Percentiles rank a stretch among this genome's conserved stretches.
phyloP scores from a whole-genome alignment of 1,139 yeast genomes.

The Candida glucosophila region DNA sequence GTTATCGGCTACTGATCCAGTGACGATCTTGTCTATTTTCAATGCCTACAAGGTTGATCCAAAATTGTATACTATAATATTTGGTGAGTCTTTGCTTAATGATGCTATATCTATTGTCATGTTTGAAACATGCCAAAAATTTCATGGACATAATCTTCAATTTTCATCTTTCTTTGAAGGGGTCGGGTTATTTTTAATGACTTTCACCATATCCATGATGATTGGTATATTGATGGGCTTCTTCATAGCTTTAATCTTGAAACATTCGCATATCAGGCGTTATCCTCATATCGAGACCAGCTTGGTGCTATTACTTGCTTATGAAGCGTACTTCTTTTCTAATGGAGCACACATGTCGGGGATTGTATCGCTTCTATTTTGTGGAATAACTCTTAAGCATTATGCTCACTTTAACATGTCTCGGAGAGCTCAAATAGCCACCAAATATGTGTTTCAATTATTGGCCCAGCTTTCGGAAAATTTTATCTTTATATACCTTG shows the following conservation, averaged over 20 bases:
- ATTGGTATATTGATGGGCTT: constrained; percentile 88
- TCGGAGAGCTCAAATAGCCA: constrained; percentile 91
- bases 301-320: constrained; percentile 80
- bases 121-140: constrained; percentile 97
- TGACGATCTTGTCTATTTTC: constrained; percentile 90
- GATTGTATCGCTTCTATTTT: constrained; percentile 86
- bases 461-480: constrained; percentile 94
- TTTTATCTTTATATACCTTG: constrained; percentile 91
- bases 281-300: constrained; percentile 97
- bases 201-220: constrained; percentile 84
- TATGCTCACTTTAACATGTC: constrained; percentile 98
- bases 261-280: constrained; percentile 87
- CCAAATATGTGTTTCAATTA: constrained; percentile 87
- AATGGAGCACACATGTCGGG: constrained; percentile 99
- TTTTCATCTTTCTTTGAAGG: constrained; percentile 84
- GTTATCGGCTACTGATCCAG: constrained; percentile 96
- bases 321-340: constrained; percentile 93
- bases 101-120: constrained; percentile 98
- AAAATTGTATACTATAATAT: constrained; percentile 88
- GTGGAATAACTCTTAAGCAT: constrained; percentile 94
- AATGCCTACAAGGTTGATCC: constrained; percentile 98
- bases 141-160: constrained; percentile 75
- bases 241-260: constrained; percentile 77
- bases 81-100: constrained; percentile 90
- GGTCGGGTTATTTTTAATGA: constrained; percentile 85